Evolutionary conservation across 371 early-diverging fungal genomes (phyloP).

Genomic region (Mortierella sp.): DNA sequence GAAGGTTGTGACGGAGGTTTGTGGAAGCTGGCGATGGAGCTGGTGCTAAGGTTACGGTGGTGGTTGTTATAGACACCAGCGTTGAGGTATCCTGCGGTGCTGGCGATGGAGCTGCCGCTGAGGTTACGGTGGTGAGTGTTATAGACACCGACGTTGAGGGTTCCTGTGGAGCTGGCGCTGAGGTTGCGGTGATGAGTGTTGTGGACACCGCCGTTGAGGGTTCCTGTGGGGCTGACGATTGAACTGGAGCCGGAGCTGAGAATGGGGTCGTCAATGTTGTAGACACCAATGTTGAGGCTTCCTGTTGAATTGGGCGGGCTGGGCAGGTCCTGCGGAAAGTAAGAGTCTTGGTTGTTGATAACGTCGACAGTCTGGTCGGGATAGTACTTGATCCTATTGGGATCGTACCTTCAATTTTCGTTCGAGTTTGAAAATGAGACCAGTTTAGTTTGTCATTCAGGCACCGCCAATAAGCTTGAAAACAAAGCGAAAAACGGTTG

Average conservation of each 20-base stretch:
- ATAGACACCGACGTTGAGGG: neutral
- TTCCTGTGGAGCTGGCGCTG: neutral
- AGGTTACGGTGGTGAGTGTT: too few species aligned
- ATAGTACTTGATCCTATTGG: neutral
- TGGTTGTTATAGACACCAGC: neutral
- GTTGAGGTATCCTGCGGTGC: too few species aligned
- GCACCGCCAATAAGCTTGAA: neutral
- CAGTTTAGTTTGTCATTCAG: neutral
- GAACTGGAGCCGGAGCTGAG: too few species aligned
- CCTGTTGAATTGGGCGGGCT: neutral
- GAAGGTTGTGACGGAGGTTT: neutral
- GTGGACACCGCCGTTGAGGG: neutral
- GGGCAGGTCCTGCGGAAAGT: neutral
- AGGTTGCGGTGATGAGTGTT: too few species aligned
- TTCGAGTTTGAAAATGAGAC: neutral
- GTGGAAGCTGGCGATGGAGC: neutral
- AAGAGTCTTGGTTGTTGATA: neutral
- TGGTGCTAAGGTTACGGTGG: neutral
- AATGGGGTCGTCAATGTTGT: neutral
- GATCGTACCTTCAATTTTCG: neutral
- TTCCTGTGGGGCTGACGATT: neutral
- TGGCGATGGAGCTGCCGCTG: too few species aligned
- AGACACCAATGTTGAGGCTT: neutral
- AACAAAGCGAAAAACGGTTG: neutral
- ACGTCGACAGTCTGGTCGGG: neutral